phyloP scores from a whole-genome alignment of 805 yeast genomes.

The Kodamaea leandrae region DNA sequence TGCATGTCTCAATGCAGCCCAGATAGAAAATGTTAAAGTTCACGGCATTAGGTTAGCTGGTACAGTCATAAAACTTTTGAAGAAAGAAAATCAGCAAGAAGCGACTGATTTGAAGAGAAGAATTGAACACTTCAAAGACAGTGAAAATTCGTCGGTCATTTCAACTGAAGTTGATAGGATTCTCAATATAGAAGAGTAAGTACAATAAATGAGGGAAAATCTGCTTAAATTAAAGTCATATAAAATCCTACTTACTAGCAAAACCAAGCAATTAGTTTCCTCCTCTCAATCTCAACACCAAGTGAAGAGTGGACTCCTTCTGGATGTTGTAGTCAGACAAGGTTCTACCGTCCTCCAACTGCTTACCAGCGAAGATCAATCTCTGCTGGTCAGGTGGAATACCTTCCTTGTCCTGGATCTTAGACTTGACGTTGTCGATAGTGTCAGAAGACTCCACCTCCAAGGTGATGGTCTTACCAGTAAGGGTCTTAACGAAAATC shows the following conservation, averaged over 20 bases:
- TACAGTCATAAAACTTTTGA: constrained; percentile 14
- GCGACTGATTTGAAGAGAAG: constrained; percentile 12
- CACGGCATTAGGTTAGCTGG: constrained; percentile 40
- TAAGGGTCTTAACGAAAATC: constrained; percentile 47
- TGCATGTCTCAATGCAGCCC: constrained; percentile 34
- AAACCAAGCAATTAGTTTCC: constrained; percentile 40
- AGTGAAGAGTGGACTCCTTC: constrained; percentile 42
- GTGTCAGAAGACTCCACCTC: constrained; percentile 98
- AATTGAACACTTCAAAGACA: constrained; percentile 17
- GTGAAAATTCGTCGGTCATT: constrained; percentile 20
- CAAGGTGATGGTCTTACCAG: constrained; percentile 72
- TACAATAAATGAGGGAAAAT: neutral
- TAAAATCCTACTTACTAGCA: constrained; percentile 22
- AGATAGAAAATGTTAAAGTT: constrained; percentile 59
- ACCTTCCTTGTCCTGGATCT: constrained; percentile 44
- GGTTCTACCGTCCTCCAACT: constrained; percentile 41
- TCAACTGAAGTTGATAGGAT: constrained; percentile 12
- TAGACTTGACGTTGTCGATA: constrained; percentile 77
- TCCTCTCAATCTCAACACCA: constrained; percentile 40
- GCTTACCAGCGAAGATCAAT: constrained; percentile 48
- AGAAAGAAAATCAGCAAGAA: constrained; percentile 12
- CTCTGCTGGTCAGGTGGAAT: constrained; percentile 47
- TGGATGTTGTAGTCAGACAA: constrained; percentile 42
- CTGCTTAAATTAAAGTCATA: constrained; percentile 53
- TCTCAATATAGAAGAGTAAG: neutral